Conservation (phyloP, 148 eudicot genomes). For the Vaccinium corymbosum region DNA sequence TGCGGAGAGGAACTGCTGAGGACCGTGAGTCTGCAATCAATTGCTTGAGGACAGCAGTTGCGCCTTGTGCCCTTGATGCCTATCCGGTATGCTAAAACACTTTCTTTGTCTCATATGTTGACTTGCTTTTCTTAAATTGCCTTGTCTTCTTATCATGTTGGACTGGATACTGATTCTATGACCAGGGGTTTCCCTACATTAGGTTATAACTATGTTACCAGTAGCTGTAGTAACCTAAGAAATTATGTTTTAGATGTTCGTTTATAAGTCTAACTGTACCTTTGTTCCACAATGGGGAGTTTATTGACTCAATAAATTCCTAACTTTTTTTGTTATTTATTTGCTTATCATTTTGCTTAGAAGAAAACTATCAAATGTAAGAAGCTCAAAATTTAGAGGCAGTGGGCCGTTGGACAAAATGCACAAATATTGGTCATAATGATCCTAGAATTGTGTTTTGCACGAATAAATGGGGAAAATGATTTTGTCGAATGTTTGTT, state of each 20-base stretch:
- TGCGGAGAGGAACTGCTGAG: constrained; percentile 76
- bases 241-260: neutral
- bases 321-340: neutral
- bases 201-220: neutral
- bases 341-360: neutral
- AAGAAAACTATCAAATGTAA: neutral
- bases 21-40: constrained; percentile 69
- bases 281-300: neutral
- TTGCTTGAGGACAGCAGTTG: constrained; percentile 68
- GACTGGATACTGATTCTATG: neutral
- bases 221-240: neutral
- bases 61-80: constrained; percentile 93
- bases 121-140: neutral
- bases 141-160: neutral
- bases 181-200: neutral
- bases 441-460: neutral
- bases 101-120: neutral
- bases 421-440: neutral
- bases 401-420: neutral
- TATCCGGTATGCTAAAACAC: constrained; percentile 59
- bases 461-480: neutral
- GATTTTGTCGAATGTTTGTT: neutral
- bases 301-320: neutral
- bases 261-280: too few relatives aligned
- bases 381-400: neutral